These are phyloP conservation scores for Thyridium curvatum DNA, from an alignment of 2,329 filamentous ascomycete genomes.

Conservation along the genomic window DNA sequence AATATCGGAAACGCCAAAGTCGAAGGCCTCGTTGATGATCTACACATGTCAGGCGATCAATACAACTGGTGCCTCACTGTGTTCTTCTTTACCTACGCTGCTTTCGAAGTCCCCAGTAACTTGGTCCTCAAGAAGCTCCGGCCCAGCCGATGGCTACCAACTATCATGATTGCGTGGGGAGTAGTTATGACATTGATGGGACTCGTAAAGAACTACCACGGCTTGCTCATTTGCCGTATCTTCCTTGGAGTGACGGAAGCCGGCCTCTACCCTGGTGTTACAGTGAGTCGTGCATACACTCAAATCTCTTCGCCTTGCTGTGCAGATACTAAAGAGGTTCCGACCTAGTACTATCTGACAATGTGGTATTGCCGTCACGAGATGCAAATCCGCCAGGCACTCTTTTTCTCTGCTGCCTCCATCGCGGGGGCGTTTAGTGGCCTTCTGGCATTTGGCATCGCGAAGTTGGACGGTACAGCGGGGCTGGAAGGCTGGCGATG, in stretches of 20 bases:
- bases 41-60: constrained; percentile 52
- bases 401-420: constrained; percentile 9
- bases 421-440: constrained; percentile 8
- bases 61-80: constrained; percentile 67
- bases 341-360: constrained; percentile 3
- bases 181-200: constrained; percentile 47
- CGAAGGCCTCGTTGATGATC: constrained; percentile 43
- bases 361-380: constrained; percentile 10
- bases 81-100: constrained; percentile 76
- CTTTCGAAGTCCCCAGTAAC: constrained; percentile 63
- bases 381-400: constrained; percentile 6
- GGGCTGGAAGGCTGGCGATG: too few species aligned
- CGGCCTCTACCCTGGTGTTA: constrained; percentile 59
- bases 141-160: constrained; percentile 57
- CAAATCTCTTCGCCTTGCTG: too few species aligned
- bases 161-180: constrained; percentile 65
- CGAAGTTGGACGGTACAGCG: constrained; percentile 7
- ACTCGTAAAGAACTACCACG: constrained; percentile 40
- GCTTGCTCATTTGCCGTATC: constrained; percentile 44
- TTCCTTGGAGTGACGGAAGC: constrained; percentile 61
- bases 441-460: constrained; percentile 9
- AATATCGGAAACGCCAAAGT: constrained; percentile 66
- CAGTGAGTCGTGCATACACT: constrained; percentile 13
- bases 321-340: too few species aligned
- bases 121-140: constrained; percentile 58